Percentiles rank a stretch among this genome's conserved stretches.
phyloP scores from a whole-genome alignment of 306 rosid species.

The Casuarina glauca region DNA sequence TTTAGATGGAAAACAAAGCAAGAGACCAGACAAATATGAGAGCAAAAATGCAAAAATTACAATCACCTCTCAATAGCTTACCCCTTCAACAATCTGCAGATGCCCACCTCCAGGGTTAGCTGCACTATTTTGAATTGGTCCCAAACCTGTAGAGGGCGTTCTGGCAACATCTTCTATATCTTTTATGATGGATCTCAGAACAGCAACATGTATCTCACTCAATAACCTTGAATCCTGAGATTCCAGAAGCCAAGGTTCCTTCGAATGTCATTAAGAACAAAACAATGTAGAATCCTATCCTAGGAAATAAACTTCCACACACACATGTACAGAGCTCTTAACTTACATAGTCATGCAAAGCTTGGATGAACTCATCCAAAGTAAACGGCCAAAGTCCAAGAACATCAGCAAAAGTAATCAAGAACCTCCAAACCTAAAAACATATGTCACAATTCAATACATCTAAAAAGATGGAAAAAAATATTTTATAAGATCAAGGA shows the following conservation, averaged over 20 bases:
- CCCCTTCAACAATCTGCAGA: conserved; percentile 76
- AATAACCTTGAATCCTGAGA: conserved; percentile 71
- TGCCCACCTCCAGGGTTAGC: conserved; percentile 73
- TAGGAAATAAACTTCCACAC: conserved; percentile 3
- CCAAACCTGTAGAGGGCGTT: conserved; percentile 51
- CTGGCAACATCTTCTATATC: conserved; percentile 78
- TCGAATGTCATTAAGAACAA: conserved; percentile 21
- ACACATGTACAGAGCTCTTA: neutral
- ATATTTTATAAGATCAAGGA: neutral
- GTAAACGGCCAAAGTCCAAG: conserved; percentile 85
- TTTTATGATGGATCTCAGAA: conserved; percentile 61
- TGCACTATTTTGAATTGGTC: conserved; percentile 51
- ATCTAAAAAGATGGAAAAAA: conserved; percentile 7
- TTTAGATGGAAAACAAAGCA: neutral
- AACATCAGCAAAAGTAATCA: conserved; percentile 70
- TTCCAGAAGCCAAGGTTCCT: conserved; percentile 15
- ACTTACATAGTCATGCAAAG: conserved; percentile 83
- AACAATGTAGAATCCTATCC: conserved; percentile 12
- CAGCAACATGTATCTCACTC: conserved; percentile 74
- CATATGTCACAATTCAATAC: conserved; percentile 3
- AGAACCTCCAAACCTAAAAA: conserved; percentile 81
- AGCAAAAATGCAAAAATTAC: conserved; percentile 26
- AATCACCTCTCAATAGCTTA: conserved; percentile 22
- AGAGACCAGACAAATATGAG: conserved; percentile 13
- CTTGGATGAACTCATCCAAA: conserved; percentile 81